Evolutionary conservation across 139 green algal genomes (phyloP), one percentile per base, ranked within the genome.

Genomic region (Coelastrella sp.): DNA sequence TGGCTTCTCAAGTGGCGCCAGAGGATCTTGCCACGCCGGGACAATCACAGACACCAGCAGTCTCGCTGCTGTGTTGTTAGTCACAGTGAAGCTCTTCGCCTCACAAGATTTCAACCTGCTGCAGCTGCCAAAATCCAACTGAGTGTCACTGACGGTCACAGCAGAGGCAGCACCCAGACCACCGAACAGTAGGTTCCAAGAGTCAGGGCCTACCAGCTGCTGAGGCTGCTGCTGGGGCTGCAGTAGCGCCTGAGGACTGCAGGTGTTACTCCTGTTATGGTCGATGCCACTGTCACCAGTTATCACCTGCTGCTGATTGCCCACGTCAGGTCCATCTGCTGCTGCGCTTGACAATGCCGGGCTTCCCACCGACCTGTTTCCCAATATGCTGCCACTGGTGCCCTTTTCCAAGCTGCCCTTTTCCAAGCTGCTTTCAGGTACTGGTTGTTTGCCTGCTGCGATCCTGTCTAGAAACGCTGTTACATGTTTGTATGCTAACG

Each of bases 71-170:
- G 91, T 94, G 60, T 63, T 87, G 90, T 95, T 95, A 56, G 87
- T 94, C 6, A 95, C 91, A 35, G 80, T 93, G 20, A 97, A 92
- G 20, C 84, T 90, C 17, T 91, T 91, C 70, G 95, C 90, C 89
- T 96, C 93, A 11, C 49, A 65, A 3, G 91, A 76, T 15, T 87
- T 92, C 60, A 96, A 88, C 10, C 93, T 92, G n/a, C 93, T 95
- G 82, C 91, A 95, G 25, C 93, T 78, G 20, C 94, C 93, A 93
- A 96, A 97, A 65, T 96, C 91, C n/a, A 97, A 60, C 20, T 35
- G 65, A 15, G 61, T 78, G 0, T 87, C 72, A 80, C 94, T 94
- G 49, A 97, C 73, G 35, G 59, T 70, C 4, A 97, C 49, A 15
- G 88, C 91, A 0, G 80, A 8, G 0, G 89, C 76, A 25, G 92